Evolutionary conservation across 1,284 basidiomycete genomes (phyloP).

Genomic region (Tranzscheliella williamsii): DNA sequence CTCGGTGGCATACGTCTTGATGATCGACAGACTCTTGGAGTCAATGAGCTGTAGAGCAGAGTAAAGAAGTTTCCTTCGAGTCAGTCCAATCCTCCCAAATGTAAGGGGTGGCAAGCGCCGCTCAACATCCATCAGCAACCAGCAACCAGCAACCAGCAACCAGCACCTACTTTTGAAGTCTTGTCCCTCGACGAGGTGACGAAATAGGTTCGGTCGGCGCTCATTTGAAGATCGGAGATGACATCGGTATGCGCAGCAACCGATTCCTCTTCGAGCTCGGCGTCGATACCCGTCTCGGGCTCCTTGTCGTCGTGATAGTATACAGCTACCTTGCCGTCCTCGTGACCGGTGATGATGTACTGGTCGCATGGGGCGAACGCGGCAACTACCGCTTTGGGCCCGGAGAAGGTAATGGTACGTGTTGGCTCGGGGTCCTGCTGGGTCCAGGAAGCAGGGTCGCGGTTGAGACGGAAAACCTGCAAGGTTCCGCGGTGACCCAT

Average conservation of each 20-base stretch:
- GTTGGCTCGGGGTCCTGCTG: constrained; percentile 50
- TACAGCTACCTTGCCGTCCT: constrained; percentile 80
- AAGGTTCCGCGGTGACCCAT: constrained; percentile 74
- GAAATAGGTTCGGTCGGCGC: constrained; percentile 88
- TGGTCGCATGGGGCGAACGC: constrained; percentile 81
- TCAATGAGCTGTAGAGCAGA: constrained; percentile 74
- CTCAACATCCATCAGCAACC: no score
- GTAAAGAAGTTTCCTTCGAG: neutral
- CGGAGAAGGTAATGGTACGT: constrained; percentile 59
- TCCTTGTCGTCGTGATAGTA: constrained; percentile 59
- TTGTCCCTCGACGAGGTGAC: constrained; percentile 97
- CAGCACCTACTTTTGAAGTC: constrained; percentile 79
- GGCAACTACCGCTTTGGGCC: constrained; percentile 84
- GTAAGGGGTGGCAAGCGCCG: no score
- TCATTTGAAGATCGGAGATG: constrained; percentile 85
- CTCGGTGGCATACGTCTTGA: constrained; percentile 92
- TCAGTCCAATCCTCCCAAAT: neutral
- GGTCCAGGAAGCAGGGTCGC: constrained; percentile 53
- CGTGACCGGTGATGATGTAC: constrained; percentile 89
- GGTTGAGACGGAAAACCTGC: constrained; percentile 78
- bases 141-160: no score
- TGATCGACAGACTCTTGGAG: constrained; percentile 80
- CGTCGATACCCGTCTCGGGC: constrained; percentile 67
- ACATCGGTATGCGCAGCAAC: constrained; percentile 45
- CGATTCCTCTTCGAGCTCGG: constrained; percentile 81